Base-by-base conservation (phyloP, 108 stramenopile species). In the Licmophora abbreviata region DNA sequence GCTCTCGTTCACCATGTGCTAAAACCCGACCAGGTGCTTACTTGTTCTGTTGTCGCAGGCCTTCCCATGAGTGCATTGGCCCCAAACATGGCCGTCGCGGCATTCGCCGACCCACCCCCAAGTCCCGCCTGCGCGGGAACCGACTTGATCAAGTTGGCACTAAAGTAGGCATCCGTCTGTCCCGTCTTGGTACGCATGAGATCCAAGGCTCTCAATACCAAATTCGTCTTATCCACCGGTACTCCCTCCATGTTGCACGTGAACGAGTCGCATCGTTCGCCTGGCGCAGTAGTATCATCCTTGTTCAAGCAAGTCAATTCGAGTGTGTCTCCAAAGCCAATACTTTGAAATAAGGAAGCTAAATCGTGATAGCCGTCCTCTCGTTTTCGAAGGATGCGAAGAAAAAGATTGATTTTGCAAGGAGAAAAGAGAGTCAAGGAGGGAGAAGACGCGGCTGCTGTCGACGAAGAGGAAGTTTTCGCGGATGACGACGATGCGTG, bases 331-430 rank as follows among this genome's bases (percentile, higher is more conserved):
- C 93, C 94, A 55, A 95, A 92, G 5, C 86, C 87, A n/a, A 97
- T 70, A 20, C 94, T 88, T 63, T 95, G 94, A 59, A 97, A 97
- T 10, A 97, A 82, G 49, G 89, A 92, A 44, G 93, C 93, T 30
- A 97, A 69, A 65, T 97, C 96, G 59, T 97, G 96, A 58, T 59
- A 97, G 25, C 91, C 91, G 64, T 97, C 94, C 8, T 70, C 63
- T 38, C 93, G 74, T 65, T 91, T 94, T 24, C 91, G 73, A 56
- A 97, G 54, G 43, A 97, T 93, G 23, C 96, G 91, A n/a, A 95
- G 85, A 64, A 97, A 97, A 7, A 97, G 74, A 62, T 97, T 97
- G 58, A 97, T 80, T 66, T 97, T 97, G 61, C 88, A 91, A 3
- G 96, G 96, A 41, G 87, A 92, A 54, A 94, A 94, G 38, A 40